Conservation (phyloP, 208 protist genomes). For the Leishmania mexicana region DNA sequence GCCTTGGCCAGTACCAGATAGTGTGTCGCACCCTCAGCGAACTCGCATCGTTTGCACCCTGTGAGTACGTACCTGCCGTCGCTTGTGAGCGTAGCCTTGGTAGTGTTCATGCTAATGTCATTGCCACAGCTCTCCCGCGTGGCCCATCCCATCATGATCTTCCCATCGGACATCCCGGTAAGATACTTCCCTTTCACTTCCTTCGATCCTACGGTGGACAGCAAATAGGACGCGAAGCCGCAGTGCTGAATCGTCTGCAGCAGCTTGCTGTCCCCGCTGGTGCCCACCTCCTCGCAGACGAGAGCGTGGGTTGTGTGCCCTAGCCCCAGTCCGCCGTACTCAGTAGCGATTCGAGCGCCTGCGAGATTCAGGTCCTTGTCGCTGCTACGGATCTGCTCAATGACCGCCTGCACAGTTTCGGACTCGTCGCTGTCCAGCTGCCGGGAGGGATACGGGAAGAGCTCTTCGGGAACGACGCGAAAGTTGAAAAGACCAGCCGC, state of each 20-base stretch:
- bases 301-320: constrained; percentile 81
- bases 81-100: constrained; percentile 31
- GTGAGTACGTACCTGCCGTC: constrained; percentile 52
- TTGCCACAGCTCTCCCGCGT: constrained; percentile 63
- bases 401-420: constrained; percentile 75
- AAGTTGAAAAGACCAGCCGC: constrained; percentile 85
- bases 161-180: constrained; percentile 87
- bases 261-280: constrained; percentile 46
- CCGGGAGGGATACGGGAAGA: constrained; percentile 81
- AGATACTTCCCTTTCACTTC: constrained; percentile 86
- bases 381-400: constrained; percentile 72
- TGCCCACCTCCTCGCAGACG: constrained; percentile 78
- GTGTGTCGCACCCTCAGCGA: constrained; percentile 66
- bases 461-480: constrained; percentile 66
- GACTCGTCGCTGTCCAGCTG: constrained; percentile 77
- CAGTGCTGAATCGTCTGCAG: constrained; percentile 68
- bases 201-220: constrained; percentile 70
- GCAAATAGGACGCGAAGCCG: constrained; percentile 64
- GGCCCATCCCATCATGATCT: constrained; percentile 80
- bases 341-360: constrained; percentile 71
- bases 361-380: constrained; percentile 65
- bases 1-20: constrained; percentile 85
- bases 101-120: constrained; percentile 87
- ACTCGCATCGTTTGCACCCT: constrained; percentile 64
- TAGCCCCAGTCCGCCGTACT: constrained; percentile 86